Conservation (phyloP, 805 yeast genomes). For the Kuraishia piskuri region DNA sequence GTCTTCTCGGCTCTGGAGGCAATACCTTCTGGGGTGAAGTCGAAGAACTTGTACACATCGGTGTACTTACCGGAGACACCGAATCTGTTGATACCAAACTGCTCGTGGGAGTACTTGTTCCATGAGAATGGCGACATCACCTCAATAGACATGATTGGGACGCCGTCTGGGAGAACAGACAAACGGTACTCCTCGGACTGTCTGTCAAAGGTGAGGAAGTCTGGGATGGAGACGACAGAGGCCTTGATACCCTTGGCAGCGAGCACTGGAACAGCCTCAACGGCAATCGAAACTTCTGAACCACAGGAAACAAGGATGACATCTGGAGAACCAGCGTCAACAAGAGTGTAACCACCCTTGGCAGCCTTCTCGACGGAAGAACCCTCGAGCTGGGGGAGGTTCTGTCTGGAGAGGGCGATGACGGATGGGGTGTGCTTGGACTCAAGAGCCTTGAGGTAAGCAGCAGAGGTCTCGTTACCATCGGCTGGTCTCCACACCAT, state of each 20-base stretch:
- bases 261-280: conserved; percentile 75
- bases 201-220: conserved; percentile 79
- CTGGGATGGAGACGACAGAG: conserved; percentile 87
- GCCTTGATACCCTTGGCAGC: conserved; percentile 60
- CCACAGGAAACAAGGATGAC: conserved; percentile 85
- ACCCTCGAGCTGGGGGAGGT: conserved; percentile 89
- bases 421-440: conserved; percentile 61
- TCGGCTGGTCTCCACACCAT: conserved; percentile 92
- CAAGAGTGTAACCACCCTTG: conserved; percentile 88
- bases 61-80: conserved; percentile 93
- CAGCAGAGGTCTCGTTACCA: conserved; percentile 83
- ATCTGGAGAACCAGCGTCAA: conserved; percentile 52
- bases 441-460: conserved; percentile 59
- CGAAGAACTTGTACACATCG: conserved; percentile 77
- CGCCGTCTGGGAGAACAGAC: conserved; percentile 88
- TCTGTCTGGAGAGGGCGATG: conserved; percentile 77
- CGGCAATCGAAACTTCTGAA: conserved; percentile 81
- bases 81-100: conserved; percentile 90
- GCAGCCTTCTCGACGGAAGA: conserved; percentile 85
- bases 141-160: conserved; percentile 90
- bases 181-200: conserved; percentile 77
- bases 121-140: conserved; percentile 88
- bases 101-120: conserved; percentile 93
- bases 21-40: conserved; percentile 88
- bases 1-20: conserved; percentile 79